Evolutionary conservation across 345 rosid genomes (phyloP).

Genomic region (Aquilaria sinensis): DNA sequence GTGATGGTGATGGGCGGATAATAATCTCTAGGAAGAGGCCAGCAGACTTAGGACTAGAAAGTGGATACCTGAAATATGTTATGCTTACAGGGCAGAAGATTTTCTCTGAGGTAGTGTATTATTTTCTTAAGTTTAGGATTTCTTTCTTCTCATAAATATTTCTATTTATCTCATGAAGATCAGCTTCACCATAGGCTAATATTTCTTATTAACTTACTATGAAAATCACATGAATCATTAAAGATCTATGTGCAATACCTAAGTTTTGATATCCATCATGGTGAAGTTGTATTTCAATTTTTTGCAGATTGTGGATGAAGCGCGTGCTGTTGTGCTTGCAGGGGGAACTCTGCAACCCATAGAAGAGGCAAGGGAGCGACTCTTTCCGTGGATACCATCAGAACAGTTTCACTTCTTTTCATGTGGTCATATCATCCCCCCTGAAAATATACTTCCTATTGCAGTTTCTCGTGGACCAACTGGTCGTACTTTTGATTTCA

Average conservation of each 20-base stretch:
- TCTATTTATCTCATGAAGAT: not conserved
- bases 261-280: not conserved
- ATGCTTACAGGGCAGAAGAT: constrained; percentile 89
- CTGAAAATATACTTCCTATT: constrained; percentile 73
- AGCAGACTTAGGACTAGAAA: constrained; percentile 38
- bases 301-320: constrained; percentile 69
- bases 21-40: constrained; percentile 61
- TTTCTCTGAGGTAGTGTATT: constrained; percentile 61
- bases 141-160: constrained; percentile 2
- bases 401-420: constrained; percentile 74
- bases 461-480: constrained; percentile 84
- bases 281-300: constrained; percentile 12
- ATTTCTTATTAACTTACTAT: not conserved
- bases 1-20: constrained; percentile 80
- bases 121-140: constrained; percentile 6
- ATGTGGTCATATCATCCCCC: constrained; percentile 84
- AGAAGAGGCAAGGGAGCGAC: constrained; percentile 89
- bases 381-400: constrained; percentile 73
- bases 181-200: not conserved
- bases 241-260: not conserved
- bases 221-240: constrained; percentile 2
- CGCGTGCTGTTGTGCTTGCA: constrained; percentile 76
- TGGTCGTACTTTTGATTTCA: constrained; percentile 75
- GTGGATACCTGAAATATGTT: constrained; percentile 69
- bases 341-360: constrained; percentile 98